Evolutionary conservation across 2,329 filamentous ascomycete genomes (phyloP), one percentile per base, ranked within the genome.

Genomic region (Drechslerella dactyloides): DNA sequence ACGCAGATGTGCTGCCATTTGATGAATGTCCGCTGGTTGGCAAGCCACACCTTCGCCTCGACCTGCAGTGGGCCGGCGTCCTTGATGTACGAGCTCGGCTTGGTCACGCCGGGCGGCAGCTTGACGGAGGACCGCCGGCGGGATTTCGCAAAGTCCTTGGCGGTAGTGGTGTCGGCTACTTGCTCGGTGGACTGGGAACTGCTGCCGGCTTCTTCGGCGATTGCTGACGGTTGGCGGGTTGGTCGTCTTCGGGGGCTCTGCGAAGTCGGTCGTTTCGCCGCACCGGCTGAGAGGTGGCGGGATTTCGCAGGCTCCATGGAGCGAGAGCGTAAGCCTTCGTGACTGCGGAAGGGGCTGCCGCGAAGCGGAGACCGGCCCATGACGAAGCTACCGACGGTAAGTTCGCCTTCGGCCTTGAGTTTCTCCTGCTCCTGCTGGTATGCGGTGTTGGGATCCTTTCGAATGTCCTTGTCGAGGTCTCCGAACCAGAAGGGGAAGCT

Each of bases 1-100:
- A 99, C 87, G 73, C 87, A 89, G 77, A 99, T 92, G 79, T 97
- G 93, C 82, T 97, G 91, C 94, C 94, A 99, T 80, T 97, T 97
- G 80, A 99, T 89, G 79, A 97, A 99, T 0, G 94, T 99, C 73
- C 94, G 89, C 81, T 99, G 93, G 80, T 99, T 99, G 61, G 94
- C 94, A 65, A 99, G 88, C 93, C 94, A 99, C 30, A 99, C 93
- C 81, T 99, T 99, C 73, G 91, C 92, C 82, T 99, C 94, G 65
- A 99, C 91, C 78, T 92, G 90, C 74, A 97, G 85, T 37, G 92
- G 90, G 1, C 94, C 93, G 35, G 89, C 86, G 80, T 99, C 96
- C 82, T 99, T 99, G 83, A 99, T 90, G 88, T 93, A 96, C 75
- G 87, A 84, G 7, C 85, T 86, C 1, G 94, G 94, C 78, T 96